Evolutionary conservation across 164 flowering plant species (phyloP).

Genomic region (Aristolochia californica): DNA sequence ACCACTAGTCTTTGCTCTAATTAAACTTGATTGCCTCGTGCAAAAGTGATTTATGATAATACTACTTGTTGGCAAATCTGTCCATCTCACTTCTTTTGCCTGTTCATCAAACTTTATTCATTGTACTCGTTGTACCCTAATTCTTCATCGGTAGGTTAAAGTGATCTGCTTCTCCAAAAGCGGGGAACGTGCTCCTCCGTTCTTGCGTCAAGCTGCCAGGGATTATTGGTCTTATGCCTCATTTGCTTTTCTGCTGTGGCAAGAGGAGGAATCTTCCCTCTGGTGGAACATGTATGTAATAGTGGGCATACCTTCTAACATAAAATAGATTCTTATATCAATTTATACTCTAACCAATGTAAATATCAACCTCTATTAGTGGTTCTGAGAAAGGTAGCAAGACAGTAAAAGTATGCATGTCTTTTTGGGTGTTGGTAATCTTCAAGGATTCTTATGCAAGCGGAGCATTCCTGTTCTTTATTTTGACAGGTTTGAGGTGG

Average conservation of each 20-base stretch:
- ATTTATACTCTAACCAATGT: no score
- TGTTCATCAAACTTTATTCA: no score
- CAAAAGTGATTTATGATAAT: no score
- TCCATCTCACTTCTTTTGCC: no score
- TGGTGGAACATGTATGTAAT: constrained; percentile 83
- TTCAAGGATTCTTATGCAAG: no score
- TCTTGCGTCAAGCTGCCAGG: constrained; percentile 67
- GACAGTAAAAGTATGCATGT: not conserved
- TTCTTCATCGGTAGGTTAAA: constrained; percentile 41
- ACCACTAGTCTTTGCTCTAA: no score
- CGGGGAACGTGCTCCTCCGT: constrained; percentile 91
- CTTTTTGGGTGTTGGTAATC: no score
- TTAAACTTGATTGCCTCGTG: no score
- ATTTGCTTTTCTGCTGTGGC: constrained; percentile 81
- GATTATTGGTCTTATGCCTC: constrained; percentile 64
- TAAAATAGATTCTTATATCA: not conserved
- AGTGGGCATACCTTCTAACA: not conserved
- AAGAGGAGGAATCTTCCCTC: constrained; percentile 65
- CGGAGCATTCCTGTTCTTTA: no score
- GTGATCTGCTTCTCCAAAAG: constrained; percentile 75
- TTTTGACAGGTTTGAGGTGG: constrained; percentile 65
- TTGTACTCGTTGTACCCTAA: not conserved
- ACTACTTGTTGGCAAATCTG: no score
- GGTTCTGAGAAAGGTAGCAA: not conserved
- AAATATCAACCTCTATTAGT: not conserved